Evolutionary conservation across 1,284 basidiomycete species (phyloP).

Genomic region (Leucoagaricus sp.): DNA sequence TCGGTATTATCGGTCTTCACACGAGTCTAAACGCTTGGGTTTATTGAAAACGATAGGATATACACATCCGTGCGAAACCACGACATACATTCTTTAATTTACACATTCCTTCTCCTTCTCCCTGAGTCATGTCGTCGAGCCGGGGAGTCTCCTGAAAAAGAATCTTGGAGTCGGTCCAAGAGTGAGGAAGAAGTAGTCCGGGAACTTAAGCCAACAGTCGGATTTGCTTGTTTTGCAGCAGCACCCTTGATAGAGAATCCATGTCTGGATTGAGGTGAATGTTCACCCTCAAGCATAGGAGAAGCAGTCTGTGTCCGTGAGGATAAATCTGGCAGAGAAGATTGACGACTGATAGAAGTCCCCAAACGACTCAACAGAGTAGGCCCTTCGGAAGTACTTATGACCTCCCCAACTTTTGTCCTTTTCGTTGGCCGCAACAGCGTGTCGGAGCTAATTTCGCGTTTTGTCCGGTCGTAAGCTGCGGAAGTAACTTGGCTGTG

Average conservation of each 20-base stretch:
- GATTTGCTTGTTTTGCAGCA: conserved; percentile 31
- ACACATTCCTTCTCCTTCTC: conserved; percentile 14
- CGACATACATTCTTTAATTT: not conserved
- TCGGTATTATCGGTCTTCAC: no score
- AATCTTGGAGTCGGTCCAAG: conserved; percentile 16
- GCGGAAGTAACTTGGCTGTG: not conserved
- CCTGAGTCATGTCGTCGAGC: not conserved
- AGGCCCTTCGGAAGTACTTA: not conserved
- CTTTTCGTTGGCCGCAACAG: conserved; percentile 8
- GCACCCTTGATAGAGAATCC: conserved; percentile 61
- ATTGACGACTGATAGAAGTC: conserved; percentile 12
- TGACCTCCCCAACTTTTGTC: conserved; percentile 10
- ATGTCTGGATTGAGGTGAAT: conserved; percentile 26
- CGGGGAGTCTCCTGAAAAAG: not conserved
- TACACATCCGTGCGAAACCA: not conserved
- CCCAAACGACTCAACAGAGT: conserved; percentile 18
- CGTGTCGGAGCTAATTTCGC: not conserved
- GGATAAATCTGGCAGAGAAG: conserved; percentile 13
- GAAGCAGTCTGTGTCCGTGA: conserved; percentile 8
- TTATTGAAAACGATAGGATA: not conserved
- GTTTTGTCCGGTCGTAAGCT: not conserved
- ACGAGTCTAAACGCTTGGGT: not conserved
- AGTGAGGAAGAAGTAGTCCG: conserved; percentile 12
- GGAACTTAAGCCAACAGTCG: conserved; percentile 17
- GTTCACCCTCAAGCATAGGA: conserved; percentile 4